Evolutionary conservation across 2,329 filamentous ascomycete species (phyloP).

Genomic region (Teratosphaeria gauchensis): DNA sequence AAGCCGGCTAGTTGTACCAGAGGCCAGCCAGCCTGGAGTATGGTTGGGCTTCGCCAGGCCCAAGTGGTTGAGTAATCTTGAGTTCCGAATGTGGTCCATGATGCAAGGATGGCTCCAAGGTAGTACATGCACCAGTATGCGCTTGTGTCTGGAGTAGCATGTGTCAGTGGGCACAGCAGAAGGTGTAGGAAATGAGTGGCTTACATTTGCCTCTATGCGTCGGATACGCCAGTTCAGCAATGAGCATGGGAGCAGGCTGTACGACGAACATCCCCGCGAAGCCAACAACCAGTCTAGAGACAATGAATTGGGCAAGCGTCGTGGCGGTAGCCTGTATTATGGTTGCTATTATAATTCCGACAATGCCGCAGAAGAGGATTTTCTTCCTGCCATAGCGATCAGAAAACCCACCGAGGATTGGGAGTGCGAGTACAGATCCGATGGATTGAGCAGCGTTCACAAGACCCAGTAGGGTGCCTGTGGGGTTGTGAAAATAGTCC

Average conservation of each 20-base stretch:
- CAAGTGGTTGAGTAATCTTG: conserved; percentile 10
- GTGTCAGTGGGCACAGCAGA: neutral
- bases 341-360: conserved; percentile 23
- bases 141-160: conserved; percentile 2
- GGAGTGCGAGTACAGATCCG: conserved; percentile 31
- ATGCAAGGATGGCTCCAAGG: conserved; percentile 13
- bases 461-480: conserved; percentile 23
- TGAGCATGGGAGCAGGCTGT: conserved; percentile 12
- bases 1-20: conserved; percentile 52
- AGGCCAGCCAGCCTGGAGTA: conserved; percentile 36
- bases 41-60: conserved; percentile 13
- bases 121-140: conserved; percentile 14
- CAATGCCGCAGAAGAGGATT: conserved; percentile 25
- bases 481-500: conserved; percentile 31
- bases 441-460: conserved; percentile 31
- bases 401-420: conserved; percentile 29
- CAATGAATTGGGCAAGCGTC: conserved; percentile 13
- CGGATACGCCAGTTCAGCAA: conserved; percentile 14
- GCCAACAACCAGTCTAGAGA: conserved; percentile 11
- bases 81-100: conserved; percentile 13
- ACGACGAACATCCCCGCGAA: conserved; percentile 14
- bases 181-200: neutral
- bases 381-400: conserved; percentile 33
- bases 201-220: conserved; percentile 10
- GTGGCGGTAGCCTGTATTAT: conserved; percentile 25